These are phyloP conservation scores for Phialophora chinensis DNA, from an alignment of 2,329 filamentous ascomycete genomes.

Conservation along the genomic window DNA sequence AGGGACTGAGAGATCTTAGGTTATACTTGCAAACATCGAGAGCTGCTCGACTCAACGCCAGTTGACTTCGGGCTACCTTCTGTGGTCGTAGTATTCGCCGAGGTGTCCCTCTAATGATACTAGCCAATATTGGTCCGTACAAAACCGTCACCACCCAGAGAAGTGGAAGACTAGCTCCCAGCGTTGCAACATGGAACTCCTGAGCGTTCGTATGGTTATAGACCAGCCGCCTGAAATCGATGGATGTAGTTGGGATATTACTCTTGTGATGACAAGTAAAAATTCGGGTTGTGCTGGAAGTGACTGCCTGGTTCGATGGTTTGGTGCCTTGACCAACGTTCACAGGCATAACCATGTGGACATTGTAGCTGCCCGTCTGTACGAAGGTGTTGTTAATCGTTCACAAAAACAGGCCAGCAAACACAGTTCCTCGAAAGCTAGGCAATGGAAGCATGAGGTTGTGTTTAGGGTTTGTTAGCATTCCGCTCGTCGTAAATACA, in stretches of 20 bases:
- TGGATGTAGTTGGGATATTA: background rate
- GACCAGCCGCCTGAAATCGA: background rate
- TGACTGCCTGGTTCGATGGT: background rate
- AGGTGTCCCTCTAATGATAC: background rate
- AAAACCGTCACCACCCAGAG: background rate
- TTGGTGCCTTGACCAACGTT: background rate
- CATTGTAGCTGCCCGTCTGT: background rate
- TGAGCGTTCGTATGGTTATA: background rate
- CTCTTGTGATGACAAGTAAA: background rate
- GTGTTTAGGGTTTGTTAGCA: background rate
- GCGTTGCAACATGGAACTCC: background rate
- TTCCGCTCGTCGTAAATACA: background rate
- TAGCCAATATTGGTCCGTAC: background rate
- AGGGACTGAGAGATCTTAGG: background rate
- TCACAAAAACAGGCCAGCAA: background rate
- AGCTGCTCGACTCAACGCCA: background rate
- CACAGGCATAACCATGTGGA: background rate
- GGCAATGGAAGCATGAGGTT: background rate
- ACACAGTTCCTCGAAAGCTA: background rate
- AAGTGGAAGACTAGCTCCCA: background rate
- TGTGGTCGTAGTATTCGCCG: background rate
- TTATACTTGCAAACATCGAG: background rate
- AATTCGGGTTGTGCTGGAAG: background rate
- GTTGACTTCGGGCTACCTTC: background rate
- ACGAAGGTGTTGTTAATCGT: background rate